Conservation (phyloP, 768 basidiomycete genomes). For the Podaxis carcinomalis region DNA sequence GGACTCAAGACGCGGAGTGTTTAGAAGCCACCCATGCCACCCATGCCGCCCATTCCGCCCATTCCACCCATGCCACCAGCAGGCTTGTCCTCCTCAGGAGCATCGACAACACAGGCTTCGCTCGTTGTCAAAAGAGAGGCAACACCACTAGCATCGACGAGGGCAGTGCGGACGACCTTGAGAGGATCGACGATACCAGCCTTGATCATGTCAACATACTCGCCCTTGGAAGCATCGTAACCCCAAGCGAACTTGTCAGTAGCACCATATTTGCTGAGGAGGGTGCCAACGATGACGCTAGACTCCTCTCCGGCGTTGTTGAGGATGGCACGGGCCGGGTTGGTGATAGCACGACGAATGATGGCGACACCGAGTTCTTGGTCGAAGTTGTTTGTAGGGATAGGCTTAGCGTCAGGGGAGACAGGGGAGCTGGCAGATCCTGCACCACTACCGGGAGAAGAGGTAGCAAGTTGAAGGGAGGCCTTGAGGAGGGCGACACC, state of each 20-base stretch:
- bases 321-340: conserved; percentile 85
- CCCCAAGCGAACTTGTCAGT: conserved; percentile 82
- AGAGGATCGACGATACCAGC: conserved; percentile 93
- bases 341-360: conserved; percentile 79
- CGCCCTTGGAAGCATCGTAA: conserved; percentile 88
- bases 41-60: conserved; percentile 31
- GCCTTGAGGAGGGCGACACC: conserved; percentile 92
- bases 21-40: conserved; percentile 22
- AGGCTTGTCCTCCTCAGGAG: conserved; percentile 71
- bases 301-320: conserved; percentile 94
- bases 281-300: conserved; percentile 86
- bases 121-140: conserved; percentile 90
- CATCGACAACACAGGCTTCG: conserved; percentile 90
- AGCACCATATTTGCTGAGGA: conserved; percentile 63
- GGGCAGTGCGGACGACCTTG: conserved; percentile 91
- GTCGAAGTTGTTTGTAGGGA: conserved; percentile 90
- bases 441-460: conserved; percentile 38
- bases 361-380: conserved; percentile 94
- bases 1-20: background rate
- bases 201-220: conserved; percentile 94
- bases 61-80: conserved; percentile 41
- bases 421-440: conserved; percentile 46
- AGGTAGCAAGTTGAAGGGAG: conserved; percentile 62
- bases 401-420: conserved; percentile 56
- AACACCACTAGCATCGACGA: conserved; percentile 92